phyloP scores from a whole-genome alignment of 257 asterid species.

The Petunia axillaris region DNA sequence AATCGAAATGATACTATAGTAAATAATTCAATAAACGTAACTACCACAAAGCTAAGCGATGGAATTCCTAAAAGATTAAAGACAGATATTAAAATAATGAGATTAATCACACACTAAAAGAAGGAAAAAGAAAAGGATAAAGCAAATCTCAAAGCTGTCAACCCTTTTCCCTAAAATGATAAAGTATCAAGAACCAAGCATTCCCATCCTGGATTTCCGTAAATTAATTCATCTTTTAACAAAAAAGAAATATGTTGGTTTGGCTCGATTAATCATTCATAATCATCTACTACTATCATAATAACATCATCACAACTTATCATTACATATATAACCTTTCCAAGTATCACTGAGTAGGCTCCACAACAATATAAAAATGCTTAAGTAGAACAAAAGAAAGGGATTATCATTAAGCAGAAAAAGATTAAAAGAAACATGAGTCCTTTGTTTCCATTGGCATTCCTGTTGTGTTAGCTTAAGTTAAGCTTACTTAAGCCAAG shows the following conservation, averaged over 20 bases:
- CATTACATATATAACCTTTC: background rate
- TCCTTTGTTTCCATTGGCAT: background rate
- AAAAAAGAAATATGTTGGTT: background rate
- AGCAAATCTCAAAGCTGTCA: slow-evolving; percentile 26
- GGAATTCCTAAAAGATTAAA: slow-evolving; percentile 9
- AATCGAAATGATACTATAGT: background rate
- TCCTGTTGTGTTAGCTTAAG: slow-evolving; percentile 37
- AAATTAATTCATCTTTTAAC: background rate
- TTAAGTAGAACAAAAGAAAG: background rate
- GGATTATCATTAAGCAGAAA: background rate
- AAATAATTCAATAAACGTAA: background rate
- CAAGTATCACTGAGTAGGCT: background rate
- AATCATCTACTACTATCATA: slow-evolving; percentile 1
- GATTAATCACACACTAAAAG: background rate
- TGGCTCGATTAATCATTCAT: background rate
- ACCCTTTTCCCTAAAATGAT: background rate
- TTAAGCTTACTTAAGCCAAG: slow-evolving; percentile 44
- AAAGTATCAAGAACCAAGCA: background rate
- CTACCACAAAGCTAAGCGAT: background rate
- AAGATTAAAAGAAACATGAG: slow-evolving; percentile 11
- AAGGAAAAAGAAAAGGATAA: slow-evolving; percentile 4
- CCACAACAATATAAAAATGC: background rate
- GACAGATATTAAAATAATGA: slow-evolving; percentile 1
- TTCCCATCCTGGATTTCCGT: slow-evolving; percentile 30
- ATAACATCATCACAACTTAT: slow-evolving; percentile 25